Base-by-base conservation (phyloP, 208 protist genomes). In the Trypanosoma caninum region DNA sequence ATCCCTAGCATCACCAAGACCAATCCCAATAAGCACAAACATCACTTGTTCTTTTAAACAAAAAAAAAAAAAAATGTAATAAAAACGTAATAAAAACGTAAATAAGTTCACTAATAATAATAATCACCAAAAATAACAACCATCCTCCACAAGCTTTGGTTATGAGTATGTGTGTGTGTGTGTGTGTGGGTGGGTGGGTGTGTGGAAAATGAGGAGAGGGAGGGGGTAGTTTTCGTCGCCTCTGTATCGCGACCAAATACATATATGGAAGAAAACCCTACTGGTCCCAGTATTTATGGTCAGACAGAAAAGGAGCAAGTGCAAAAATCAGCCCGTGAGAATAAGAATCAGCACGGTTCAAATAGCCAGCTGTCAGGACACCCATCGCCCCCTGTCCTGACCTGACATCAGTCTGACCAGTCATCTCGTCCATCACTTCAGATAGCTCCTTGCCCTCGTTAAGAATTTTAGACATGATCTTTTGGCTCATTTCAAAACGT, bases 1-100 rank as follows among this genome's bases (percentile, higher is more conserved):
- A 74, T 99, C 99, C 27, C 95, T 89, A 31, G 96, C 96, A 89
- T 99, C 97, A 8, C 97, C 96, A 25, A 99, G 84, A 7, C 98
- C 98, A 0, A 99, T 56, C 0, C 98, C 98, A 46, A 99, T 82
- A 16, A 99, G 58, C 47, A 98, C 82, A 55, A 93, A 89, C 87
- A 93, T 93, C 16, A 52, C 7, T 14, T 37, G 35, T 40, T 38
- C 27, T 44, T 44, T 35, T 33, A 46, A 53, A 14, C 45, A 60
- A 27, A 46, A 35, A 56, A 57, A 44, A 30, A 37, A 42, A 33
- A 0, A 51, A 47, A 22, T 31, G 20, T 14, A 18, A 50, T 2
- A 48, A 22, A 40, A 40, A 41, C 13, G 14, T 48, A 2, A 47
- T 45, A 51, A 58, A 59, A 34, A 59, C n/a, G n/a, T n/a, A n/a